A percentile compares a stretch with the other conserved stretches of the same genome.
Evolutionary conservation across 164 flowering plant genomes (phyloP).

Genomic region (Magnolia changhungtana): DNA sequence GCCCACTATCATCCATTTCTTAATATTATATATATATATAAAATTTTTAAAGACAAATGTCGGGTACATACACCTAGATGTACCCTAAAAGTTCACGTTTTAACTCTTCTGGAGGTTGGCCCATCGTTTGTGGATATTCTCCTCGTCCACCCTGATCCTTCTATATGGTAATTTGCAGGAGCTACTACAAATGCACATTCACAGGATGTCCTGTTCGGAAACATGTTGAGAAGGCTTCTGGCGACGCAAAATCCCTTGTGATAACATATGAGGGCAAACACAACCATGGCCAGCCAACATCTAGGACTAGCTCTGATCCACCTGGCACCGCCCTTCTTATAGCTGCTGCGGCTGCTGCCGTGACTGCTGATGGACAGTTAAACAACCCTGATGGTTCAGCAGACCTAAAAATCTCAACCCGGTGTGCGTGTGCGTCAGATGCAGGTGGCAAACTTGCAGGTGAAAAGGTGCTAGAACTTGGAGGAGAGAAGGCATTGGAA

Average conservation of each 20-base stretch:
- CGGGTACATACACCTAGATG: neutral
- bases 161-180: slow-evolving; percentile 42
- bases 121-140: neutral
- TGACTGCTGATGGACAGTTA: slow-evolving; percentile 40
- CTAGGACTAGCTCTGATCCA: slow-evolving; percentile 58
- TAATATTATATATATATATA: no score
- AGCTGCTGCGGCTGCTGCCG: slow-evolving; percentile 52
- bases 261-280: slow-evolving; percentile 77
- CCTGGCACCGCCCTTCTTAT: slow-evolving; percentile 47
- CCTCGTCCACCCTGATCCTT: slow-evolving; percentile 8
- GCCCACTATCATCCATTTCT: no score
- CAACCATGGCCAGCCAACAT: slow-evolving; percentile 81
- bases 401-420: slow-evolving; percentile 30
- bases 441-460: slow-evolving; percentile 14
- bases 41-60: no score
- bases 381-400: slow-evolving; percentile 25
- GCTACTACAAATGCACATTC: slow-evolving; percentile 86
- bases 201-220: slow-evolving; percentile 86
- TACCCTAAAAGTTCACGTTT: neutral
- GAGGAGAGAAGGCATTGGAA: slow-evolving; percentile 27
- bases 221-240: slow-evolving; percentile 70
- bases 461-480: slow-evolving; percentile 17
- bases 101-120: neutral
- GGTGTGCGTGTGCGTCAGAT: slow-evolving; percentile 14
- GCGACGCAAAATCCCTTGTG: slow-evolving; percentile 44